A percentile compares a stretch with the other conserved stretches of the same genome.
Conservation (phyloP, 345 rosid species). For the Garcia nutans region DNA sequence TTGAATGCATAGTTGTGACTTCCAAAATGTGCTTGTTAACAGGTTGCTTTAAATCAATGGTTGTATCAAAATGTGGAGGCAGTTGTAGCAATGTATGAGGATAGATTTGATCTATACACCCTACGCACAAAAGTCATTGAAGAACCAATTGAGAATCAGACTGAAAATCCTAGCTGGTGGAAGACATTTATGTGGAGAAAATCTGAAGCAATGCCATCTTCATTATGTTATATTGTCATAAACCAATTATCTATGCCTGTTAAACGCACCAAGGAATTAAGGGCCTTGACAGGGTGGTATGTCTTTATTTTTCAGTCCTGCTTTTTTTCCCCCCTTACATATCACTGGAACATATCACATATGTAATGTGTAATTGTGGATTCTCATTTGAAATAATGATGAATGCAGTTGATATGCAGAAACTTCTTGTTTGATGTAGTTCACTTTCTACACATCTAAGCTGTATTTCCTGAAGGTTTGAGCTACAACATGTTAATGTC, state of each 20-base stretch:
- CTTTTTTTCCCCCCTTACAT: constrained; percentile 14
- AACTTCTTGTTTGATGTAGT: neutral
- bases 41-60: constrained; percentile 91
- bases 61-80: constrained; percentile 84
- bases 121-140: constrained; percentile 48
- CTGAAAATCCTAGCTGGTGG: constrained; percentile 64
- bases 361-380: constrained; percentile 3
- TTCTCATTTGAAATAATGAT: neutral
- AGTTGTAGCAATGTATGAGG: constrained; percentile 88
- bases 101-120: constrained; percentile 75
- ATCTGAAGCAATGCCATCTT: constrained; percentile 34
- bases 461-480: neutral
- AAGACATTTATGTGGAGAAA: constrained; percentile 45
- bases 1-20: neutral
- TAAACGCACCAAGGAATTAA: constrained; percentile 79
- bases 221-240: constrained; percentile 45
- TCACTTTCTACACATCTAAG: constrained; percentile 2
- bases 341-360: neutral
- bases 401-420: neutral
- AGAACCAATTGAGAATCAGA: constrained; percentile 35
- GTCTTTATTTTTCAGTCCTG: constrained; percentile 27
- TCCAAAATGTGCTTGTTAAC: constrained; percentile 12
- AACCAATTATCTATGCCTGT: constrained; percentile 60
- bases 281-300: constrained; percentile 88
- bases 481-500: neutral